Base-by-base conservation (phyloP, 768 basidiomycete species). In the Rhodotorula graminis region DNA sequence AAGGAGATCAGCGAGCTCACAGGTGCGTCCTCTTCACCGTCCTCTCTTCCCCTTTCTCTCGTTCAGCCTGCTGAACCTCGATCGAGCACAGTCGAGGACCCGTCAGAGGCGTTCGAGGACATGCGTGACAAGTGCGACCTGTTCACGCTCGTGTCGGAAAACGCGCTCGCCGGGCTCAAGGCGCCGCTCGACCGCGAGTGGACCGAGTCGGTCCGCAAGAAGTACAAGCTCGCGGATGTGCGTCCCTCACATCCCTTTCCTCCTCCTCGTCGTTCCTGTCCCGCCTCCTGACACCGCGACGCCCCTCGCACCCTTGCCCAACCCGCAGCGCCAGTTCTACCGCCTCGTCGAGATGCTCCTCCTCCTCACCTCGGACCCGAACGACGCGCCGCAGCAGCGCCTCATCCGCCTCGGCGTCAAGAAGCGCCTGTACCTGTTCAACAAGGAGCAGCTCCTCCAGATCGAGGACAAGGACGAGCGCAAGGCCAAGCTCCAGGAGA, bases 41-140 rank as follows among this genome's bases (percentile, higher is more conserved):
- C 27, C 11, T n/a, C 49, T 25, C 16, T 4, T 18, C 19, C 10
- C 27, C 57, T 6, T 4, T 15, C 27, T 31, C 25, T 46, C 14
- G 27, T 27, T 31, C 42, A 44, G 8, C 4, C 27, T 27, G 12
- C 50, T 52, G 50, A 52, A 1, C 8, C 50, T 10, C n/a, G 8
- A 0, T 2, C 19, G 42, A 2, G 9, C 3, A 37, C 71, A 2
- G 91, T 99, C 31, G 96, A 99, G 82, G 96, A 99, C 80, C 96
- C 96, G 2, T 93, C 93, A 0, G 96, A 99, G 82, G 91, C 92
- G 18, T 97, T 99, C 79, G 95, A 98, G 80, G 96, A 98, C 80
- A 85, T 98, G 56, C 85, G 95, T 47, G 96, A 98, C 82, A 89
- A 91, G 66, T 90, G 90, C 76, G 96, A 99, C 80, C 84, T 98